Conservation (phyloP, 2,329 filamentous ascomycete species). For the Fusarium torreyae region DNA sequence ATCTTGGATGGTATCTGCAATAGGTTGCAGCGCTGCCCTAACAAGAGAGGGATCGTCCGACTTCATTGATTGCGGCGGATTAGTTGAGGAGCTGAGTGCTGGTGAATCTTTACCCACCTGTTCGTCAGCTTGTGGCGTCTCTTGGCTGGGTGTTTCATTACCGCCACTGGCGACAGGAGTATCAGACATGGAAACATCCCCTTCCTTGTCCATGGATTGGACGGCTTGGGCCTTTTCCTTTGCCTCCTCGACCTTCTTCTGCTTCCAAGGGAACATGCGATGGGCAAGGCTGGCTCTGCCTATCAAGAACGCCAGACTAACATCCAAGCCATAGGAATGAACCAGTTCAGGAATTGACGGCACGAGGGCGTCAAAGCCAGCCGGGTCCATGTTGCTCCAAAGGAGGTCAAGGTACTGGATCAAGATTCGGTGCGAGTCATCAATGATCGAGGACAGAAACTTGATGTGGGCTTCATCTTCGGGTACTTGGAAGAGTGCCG, state of each 20-base stretch:
- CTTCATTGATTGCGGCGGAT: conserved; percentile 51
- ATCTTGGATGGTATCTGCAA: conserved; percentile 78
- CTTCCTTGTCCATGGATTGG: conserved; percentile 65
- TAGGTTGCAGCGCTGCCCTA: conserved; percentile 70
- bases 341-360: conserved; percentile 83
- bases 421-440: conserved; percentile 89
- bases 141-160: conserved; percentile 49
- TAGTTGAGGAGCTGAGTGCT: conserved; percentile 42
- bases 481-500: conserved; percentile 83
- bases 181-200: conserved; percentile 69
- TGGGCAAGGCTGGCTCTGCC: conserved; percentile 81
- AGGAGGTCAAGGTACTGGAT: conserved; percentile 92
- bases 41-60: conserved; percentile 54
- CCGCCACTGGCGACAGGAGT: conserved; percentile 50
- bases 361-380: conserved; percentile 84
- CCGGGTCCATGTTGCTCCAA: conserved; percentile 80
- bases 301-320: conserved; percentile 87
- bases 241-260: conserved; percentile 51
- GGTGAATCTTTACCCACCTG: conserved; percentile 51
- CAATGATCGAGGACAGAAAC: conserved; percentile 87
- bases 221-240: conserved; percentile 51
- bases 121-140: conserved; percentile 50
- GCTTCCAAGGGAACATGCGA: conserved; percentile 67
- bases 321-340: conserved; percentile 82
- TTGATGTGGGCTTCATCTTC: conserved; percentile 87